Evolutionary conservation across 83 land plant genomes (phyloP), one percentile per base, ranked within the genome.

Genomic region (Picea abies): DNA sequence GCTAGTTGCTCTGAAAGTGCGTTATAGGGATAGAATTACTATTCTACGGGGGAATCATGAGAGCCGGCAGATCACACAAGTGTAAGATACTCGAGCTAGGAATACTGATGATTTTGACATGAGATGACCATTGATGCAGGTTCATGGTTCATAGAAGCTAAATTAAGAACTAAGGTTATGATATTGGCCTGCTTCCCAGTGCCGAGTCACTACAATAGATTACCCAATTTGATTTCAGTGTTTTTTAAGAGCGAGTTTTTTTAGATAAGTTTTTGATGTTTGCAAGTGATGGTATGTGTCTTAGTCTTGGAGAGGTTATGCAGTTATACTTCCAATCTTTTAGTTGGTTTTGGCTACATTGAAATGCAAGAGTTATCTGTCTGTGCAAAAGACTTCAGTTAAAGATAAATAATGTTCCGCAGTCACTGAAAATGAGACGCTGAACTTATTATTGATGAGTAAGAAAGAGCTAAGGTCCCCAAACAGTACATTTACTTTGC

Each of bases 11-110:
- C 68, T 94, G 86, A 94, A 94, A 84, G 97, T 94, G 72, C 96
- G 97, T 25, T 94, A 94, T 83, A 89, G 97, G 84, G 97, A 94
- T 85, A 91, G 97, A 88, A 93, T 94, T 63, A 93, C 95, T n/a
- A 94, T 94, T 69, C 83, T 94, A 56, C 88, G 95, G 82, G 97
- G 97, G 44, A 94, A 94, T 70, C 96, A 94, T 85, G 96, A 94
- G 73, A 94, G 96, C 87, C 91, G 97, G 75, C 94, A 92, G 80
- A 92, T 92, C 52, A 92, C 94, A 4, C 94, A 92, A 92, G 94
- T 92, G 94, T 92, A 90, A 84, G 93, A 35, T 63, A 25, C 35
- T 37, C 41, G 14, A 39, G n/a, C 25, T 1, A 20, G 60, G 76
- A 71, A 17, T 20, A 37, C 20, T 37, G 75, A 16, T 69, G 17